Conservation (phyloP, 2,329 filamentous ascomycete genomes). For the Pseudogymnoascus destructans region DNA sequence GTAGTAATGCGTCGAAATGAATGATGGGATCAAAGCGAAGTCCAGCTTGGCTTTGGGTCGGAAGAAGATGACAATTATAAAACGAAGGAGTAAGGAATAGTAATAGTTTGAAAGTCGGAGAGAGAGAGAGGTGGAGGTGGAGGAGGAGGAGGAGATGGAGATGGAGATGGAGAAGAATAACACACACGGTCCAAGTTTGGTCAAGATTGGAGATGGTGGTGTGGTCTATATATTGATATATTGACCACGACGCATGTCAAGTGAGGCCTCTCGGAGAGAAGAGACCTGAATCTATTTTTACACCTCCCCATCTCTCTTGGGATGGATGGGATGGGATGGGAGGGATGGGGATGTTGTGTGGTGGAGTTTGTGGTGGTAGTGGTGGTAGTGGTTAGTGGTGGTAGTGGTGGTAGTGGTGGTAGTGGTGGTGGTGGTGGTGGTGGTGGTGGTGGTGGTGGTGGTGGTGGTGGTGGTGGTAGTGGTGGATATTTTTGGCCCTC, state of each 20-base stretch:
- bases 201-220: slow-evolving; percentile 1
- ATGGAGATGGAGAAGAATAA: slow-evolving; percentile 17
- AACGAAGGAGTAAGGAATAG: slow-evolving; percentile 22
- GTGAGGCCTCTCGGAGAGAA: background rate
- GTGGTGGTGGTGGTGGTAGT: background rate
- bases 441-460: background rate
- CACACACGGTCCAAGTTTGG: slow-evolving; percentile 7
- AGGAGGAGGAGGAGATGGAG: slow-evolving; percentile 23
- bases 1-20: slow-evolving; percentile 32
- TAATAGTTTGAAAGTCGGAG: background rate
- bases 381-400: background rate
- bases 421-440: background rate
- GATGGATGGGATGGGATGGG: background rate
- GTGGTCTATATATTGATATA: slow-evolving; percentile 26
- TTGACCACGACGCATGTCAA: slow-evolving; percentile 11
- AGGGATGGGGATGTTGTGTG: background rate
- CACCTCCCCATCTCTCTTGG: background rate
- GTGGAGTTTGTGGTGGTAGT: background rate
- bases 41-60: slow-evolving; percentile 43
- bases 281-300: background rate
- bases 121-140: slow-evolving; percentile 24
- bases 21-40: slow-evolving; percentile 43
- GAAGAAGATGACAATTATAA: slow-evolving; percentile 17
- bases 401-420: background rate
- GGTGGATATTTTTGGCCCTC: background rate